phyloP scores from a whole-genome alignment of 164 flowering plant species.

The Pachysandra terminalis region DNA sequence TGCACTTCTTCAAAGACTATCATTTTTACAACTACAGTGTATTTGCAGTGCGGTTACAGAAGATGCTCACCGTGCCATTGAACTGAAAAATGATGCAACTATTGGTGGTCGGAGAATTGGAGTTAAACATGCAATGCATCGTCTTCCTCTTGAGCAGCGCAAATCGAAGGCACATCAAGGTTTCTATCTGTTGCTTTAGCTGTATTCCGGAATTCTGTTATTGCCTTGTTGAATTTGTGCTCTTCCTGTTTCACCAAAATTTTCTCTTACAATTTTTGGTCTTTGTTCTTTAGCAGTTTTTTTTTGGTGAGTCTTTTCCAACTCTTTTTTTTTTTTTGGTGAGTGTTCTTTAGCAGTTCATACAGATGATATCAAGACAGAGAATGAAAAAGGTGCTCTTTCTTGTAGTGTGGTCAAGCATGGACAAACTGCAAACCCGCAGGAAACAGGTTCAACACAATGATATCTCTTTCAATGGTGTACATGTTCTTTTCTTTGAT shows the following conservation, averaged over 20 bases:
- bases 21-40: neutral
- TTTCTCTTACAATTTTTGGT: neutral
- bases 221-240: neutral
- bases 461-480: neutral
- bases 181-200: slow-evolving; percentile 16
- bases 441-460: slow-evolving; percentile 32
- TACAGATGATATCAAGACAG: slow-evolving; percentile 26
- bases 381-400: slow-evolving; percentile 26
- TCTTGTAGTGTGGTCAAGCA: slow-evolving; percentile 16
- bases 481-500: neutral
- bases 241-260: neutral
- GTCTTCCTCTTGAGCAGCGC: slow-evolving; percentile 71
- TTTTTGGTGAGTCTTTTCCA: neutral
- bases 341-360: slow-evolving; percentile 9
- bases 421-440: slow-evolving; percentile 20
- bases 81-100: slow-evolving; percentile 62
- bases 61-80: slow-evolving; percentile 82
- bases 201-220: neutral
- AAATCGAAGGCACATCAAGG: slow-evolving; percentile 58
- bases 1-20: neutral
- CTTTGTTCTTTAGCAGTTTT: slow-evolving; percentile 10
- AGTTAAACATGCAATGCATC: slow-evolving; percentile 78
- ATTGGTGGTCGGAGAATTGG: slow-evolving; percentile 76
- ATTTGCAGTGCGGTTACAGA: slow-evolving; percentile 62
- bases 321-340: neutral